Evolutionary conservation across 352 stramenopile genomes (phyloP).

Genomic region (Thraustochytrium striatum): DNA sequence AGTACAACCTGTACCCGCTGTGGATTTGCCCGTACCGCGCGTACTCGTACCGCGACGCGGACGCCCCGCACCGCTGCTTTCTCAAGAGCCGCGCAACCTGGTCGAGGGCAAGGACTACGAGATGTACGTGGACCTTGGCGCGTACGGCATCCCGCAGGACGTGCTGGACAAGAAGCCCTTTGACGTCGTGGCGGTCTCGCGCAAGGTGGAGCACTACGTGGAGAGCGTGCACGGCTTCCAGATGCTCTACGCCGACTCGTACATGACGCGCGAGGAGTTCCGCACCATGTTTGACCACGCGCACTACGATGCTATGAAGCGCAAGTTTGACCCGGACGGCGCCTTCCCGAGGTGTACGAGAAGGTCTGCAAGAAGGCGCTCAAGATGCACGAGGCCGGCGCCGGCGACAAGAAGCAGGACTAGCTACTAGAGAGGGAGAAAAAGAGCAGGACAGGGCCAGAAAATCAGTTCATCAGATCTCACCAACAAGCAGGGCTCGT

Average conservation of each 20-base stretch:
- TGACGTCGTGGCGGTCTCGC: slow-evolving; percentile 51
- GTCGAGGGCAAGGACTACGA: slow-evolving; percentile 40
- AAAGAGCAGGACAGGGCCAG: background rate
- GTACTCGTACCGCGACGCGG: slow-evolving; percentile 46
- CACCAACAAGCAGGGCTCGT: background rate
- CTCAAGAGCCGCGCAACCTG: slow-evolving; percentile 23
- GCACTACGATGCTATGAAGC: slow-evolving; percentile 56
- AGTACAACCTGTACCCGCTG: slow-evolving; percentile 56
- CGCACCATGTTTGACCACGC: slow-evolving; percentile 61
- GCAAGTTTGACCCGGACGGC: slow-evolving; percentile 53
- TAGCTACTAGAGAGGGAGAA: background rate
- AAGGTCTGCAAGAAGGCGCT: slow-evolving; percentile 53
- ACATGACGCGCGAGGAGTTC: slow-evolving; percentile 61
- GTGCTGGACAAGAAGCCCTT: slow-evolving; percentile 51
- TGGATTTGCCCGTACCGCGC: slow-evolving; percentile 55
- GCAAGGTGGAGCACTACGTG: slow-evolving; percentile 52
- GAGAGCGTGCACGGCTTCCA: slow-evolving; percentile 53
- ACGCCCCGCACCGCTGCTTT: slow-evolving; percentile 19
- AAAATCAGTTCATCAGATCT: background rate
- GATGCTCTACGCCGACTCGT: slow-evolving; percentile 62
- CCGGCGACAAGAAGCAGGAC: slow-evolving; percentile 40
- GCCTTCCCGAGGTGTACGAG: slow-evolving; percentile 63
- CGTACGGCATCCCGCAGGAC: slow-evolving; percentile 53
- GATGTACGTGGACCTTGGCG: slow-evolving; percentile 56
- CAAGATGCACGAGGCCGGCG: background rate